These are phyloP conservation scores for Auriscalpium vulgare DNA, from an alignment of 768 basidiomycete species.

Conservation along the genomic window DNA sequence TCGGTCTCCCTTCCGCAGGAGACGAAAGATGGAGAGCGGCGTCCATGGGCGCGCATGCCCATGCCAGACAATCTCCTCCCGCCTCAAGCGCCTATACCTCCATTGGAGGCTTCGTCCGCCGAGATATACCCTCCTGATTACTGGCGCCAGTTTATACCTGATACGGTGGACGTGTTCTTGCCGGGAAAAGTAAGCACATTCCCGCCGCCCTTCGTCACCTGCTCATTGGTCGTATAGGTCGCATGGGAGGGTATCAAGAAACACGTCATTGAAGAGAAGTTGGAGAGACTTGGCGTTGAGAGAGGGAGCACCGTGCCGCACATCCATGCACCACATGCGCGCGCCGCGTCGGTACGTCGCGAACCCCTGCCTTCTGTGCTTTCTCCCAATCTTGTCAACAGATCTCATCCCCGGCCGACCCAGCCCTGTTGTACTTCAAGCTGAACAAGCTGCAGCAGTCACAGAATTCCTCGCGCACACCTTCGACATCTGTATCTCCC, in stretches of 20 bases:
- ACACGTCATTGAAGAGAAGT: constrained; percentile 69
- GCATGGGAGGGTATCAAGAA: constrained; percentile 72
- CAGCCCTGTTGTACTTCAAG: constrained; percentile 72
- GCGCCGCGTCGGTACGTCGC: constrained; percentile 71
- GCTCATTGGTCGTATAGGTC: constrained; percentile 31
- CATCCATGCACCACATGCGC: constrained; percentile 68
- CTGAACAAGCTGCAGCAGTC: constrained; percentile 78
- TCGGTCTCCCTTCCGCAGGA: constrained; percentile 70
- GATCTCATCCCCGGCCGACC: constrained; percentile 91
- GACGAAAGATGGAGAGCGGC: constrained; percentile 36
- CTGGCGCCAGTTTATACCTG: constrained; percentile 50
- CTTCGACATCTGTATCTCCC: constrained; percentile 58
- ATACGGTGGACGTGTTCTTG: constrained; percentile 71
- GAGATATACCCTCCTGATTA: constrained; percentile 60
- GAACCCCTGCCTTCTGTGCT: constrained; percentile 13
- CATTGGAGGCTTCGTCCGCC: constrained; percentile 34
- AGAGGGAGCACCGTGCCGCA: constrained; percentile 50
- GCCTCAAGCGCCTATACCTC: constrained; percentile 18
- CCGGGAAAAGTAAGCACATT: constrained; percentile 59
- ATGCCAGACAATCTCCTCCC: constrained; percentile 31
- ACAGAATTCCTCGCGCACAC: constrained; percentile 42
- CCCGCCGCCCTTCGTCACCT: background rate
- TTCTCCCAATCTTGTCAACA: constrained; percentile 23
- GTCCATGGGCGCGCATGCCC: constrained; percentile 58
- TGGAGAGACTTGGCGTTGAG: constrained; percentile 75